Base-by-base conservation (phyloP, 1,139 yeast genomes). In the Meyerozyma athensensis region DNA sequence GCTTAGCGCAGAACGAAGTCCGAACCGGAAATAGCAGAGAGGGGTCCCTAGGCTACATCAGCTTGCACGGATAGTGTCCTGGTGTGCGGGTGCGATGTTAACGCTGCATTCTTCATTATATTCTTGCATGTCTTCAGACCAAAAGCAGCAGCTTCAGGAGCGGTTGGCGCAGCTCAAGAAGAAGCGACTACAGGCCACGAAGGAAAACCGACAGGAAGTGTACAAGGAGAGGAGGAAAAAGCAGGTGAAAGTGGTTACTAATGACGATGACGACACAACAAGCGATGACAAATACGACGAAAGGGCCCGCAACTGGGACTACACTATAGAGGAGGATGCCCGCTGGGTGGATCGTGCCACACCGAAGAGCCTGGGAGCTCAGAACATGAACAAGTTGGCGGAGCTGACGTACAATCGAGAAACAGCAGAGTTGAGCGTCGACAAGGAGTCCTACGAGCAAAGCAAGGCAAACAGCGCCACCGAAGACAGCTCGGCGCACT, bases 351-450 rank as follows among this genome's bases (percentile, higher is more conserved):
- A 18, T 13, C 26, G 18, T 12, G 3, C 24, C 24, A 13, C 24
- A 7, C 10, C 2, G 12, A 36, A 36, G 21, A 38, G 39, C 5
- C 46, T 52, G 7, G 62, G 59, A 2, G 50, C 50, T 37, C 67
- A 66, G 36, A 77, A 77, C 49, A 70, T 64, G 45, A 59, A 68
- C 33, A 70, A 72, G 30, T 53, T 81, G 30, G 87, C 87, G 0
- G 77, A 75, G 33, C 68, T 61, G 38, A 66, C 81, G 0, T 81
- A 80, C 52, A 49, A 61, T 36, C 75, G 77, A 45, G 74, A 71
- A 20, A 52, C 79, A 8, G 49, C 55, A 17, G 58, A 58, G 4
- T 36, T 72, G 8, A 50, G 52, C 5, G 64, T 74, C 0, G 80
- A 74, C 39, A 52, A 63, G 30, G 73, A 58, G 7, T 56, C 66